Base-by-base conservation (phyloP, 2,329 filamentous ascomycete genomes). In the Knufia fluminis region DNA sequence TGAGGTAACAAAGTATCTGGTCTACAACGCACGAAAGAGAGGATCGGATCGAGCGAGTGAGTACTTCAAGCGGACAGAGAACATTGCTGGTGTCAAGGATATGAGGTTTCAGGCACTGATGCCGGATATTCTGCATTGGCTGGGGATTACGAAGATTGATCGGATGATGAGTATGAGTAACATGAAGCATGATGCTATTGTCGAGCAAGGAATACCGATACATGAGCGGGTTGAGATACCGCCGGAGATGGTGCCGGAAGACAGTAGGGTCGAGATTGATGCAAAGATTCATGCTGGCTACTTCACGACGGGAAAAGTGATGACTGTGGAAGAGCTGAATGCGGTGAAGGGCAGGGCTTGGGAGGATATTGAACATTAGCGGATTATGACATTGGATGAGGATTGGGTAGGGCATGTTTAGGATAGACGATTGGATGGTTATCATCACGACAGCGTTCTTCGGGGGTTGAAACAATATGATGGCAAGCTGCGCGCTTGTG, bases 121-220 rank as follows among this genome's bases (percentile, higher is more conserved):
- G 92, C 91, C 92, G 28, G 89, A 95, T 66, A 94, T 97, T 57
- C 76, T 97, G 48, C 92, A 97, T 69, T 97, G 92, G 92, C 79
- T 98, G 24, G 92, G 92, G 54, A 96, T 98, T 64, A 92, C 86
- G 65, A 97, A 97, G 76, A 97, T 98, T 63, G 92, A 98, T 67
- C 79, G 90, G 53, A 98, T 97, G 92, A 73, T 96, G 60, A 94
- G 87, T 71, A 97, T 97, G 92, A 94, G 87, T 69, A 94, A 97
- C 54, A 74, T 75, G 72, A 75, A 75, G 55, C 64, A 75, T 49
- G 72, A 75, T 50, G 72, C 72, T 17, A 74, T 75, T 52, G 71
- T 75, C 3, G 65, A 72, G 12, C 69, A 71, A 38, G 72, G 72
- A 1, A 74, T 74, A 58, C 86, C 88, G 24, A 96, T 96, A 59